Conservation (phyloP, 1,284 basidiomycete genomes). For the Ceratobasidium sp. region DNA sequence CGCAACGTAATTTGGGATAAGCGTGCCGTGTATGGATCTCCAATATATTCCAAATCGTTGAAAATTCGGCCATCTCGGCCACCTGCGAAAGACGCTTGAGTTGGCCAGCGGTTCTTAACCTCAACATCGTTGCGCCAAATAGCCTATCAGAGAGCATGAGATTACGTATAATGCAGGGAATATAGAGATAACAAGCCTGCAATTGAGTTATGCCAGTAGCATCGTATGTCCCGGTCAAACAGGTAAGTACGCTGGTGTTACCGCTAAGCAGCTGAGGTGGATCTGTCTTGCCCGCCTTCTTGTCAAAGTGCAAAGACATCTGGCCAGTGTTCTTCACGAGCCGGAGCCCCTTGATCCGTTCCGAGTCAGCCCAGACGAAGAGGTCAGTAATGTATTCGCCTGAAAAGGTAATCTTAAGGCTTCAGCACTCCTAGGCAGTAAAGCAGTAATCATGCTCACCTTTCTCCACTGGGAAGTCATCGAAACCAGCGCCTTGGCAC, state of each 20-base stretch:
- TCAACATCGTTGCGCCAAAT: not conserved
- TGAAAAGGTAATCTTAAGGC: not conserved
- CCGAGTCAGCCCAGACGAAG: not conserved
- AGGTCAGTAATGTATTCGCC: conserved; percentile 24
- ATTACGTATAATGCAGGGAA: not conserved
- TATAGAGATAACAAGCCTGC: not conserved
- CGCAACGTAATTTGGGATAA: not conserved
- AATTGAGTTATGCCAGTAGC: not conserved
- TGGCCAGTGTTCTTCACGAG: conserved; percentile 8
- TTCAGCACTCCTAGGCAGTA: too few species aligned
- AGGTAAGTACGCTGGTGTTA: not conserved
- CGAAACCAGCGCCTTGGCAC: not conserved
- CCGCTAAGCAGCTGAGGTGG: not conserved
- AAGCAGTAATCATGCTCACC: not conserved
- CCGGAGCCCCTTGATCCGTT: not conserved
- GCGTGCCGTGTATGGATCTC: not conserved
- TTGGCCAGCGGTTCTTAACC: not conserved
- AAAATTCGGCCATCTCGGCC: not conserved
- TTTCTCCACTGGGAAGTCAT: not conserved
- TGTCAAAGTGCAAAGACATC: not conserved
- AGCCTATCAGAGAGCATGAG: not conserved
- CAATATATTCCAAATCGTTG: not conserved
- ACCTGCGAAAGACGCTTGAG: not conserved
- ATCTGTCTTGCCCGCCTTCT: not conserved
- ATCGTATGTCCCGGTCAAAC: not conserved